These are phyloP conservation scores for Fibroporia radiculosa DNA, from an alignment of 768 basidiomycete genomes.

Conservation along the genomic window DNA sequence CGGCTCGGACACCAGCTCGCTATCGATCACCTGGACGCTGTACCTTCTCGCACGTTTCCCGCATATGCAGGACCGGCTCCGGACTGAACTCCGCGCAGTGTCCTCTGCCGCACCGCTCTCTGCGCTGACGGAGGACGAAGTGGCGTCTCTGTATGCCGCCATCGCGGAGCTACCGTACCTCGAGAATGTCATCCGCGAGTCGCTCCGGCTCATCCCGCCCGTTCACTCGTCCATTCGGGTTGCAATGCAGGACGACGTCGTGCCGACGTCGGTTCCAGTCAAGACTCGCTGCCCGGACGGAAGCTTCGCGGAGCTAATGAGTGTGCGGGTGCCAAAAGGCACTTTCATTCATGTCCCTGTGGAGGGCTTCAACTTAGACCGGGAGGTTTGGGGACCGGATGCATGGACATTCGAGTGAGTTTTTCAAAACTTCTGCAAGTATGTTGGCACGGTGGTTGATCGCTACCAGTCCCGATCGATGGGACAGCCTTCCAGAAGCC, in stretches of 20 bases:
- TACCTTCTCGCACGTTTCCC: constrained; percentile 63
- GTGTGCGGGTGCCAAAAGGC: constrained; percentile 54
- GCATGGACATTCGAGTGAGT: constrained; percentile 74
- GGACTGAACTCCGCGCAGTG: constrained; percentile 54
- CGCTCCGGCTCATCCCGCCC: constrained; percentile 71
- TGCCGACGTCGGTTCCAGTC: constrained; percentile 66
- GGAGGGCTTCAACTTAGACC: constrained; percentile 75
- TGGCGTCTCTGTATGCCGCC: constrained; percentile 46
- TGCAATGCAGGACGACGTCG: constrained; percentile 67
- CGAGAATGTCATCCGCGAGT: constrained; percentile 70
- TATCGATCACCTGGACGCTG: constrained; percentile 82
- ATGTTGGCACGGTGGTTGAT: background rate
- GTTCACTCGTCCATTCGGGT: constrained; percentile 77
- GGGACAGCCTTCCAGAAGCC: constrained; percentile 70
- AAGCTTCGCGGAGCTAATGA: constrained; percentile 30
- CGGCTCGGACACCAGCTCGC: constrained; percentile 81
- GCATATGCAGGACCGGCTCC: constrained; percentile 59
- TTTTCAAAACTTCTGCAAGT: background rate
- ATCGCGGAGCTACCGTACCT: constrained; percentile 62
- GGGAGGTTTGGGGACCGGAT: constrained; percentile 70
- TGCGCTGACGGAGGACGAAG: constrained; percentile 55
- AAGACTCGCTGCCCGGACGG: constrained; percentile 36
- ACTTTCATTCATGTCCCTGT: constrained; percentile 71
- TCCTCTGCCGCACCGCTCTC: constrained; percentile 29
- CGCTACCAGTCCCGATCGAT: constrained; percentile 62